Conservation (phyloP, 345 rosid species). For the Acer saccharum region DNA sequence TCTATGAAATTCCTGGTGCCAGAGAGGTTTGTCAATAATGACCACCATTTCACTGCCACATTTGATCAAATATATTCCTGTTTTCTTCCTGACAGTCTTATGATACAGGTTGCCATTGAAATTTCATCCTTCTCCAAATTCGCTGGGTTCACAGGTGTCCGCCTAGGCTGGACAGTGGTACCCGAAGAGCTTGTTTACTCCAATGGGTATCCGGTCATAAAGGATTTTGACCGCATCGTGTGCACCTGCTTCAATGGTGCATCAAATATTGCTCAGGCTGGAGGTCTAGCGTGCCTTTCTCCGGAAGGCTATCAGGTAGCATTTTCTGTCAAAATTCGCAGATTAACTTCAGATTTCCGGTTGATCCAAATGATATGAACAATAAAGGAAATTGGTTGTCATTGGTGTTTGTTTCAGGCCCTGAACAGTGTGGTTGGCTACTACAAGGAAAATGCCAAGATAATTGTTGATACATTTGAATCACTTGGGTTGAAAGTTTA, state of each 20-base stretch:
- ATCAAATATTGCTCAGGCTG: slow-evolving; percentile 76
- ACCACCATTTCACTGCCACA: background rate
- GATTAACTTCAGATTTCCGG: too few species aligned
- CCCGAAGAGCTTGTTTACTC: slow-evolving; percentile 73
- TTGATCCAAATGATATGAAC: too few species aligned
- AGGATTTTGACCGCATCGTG: slow-evolving; percentile 71
- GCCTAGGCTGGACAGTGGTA: slow-evolving; percentile 90
- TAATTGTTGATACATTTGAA: slow-evolving; percentile 50
- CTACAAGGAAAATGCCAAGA: slow-evolving; percentile 69
- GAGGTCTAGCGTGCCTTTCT: slow-evolving; percentile 81
- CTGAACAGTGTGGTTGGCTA: slow-evolving; percentile 32
- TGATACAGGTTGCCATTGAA: slow-evolving; percentile 76
- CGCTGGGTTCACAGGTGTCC: slow-evolving; percentile 89
- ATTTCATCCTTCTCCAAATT: slow-evolving; percentile 84
- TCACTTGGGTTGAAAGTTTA: slow-evolving; percentile 54
- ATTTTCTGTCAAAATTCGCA: background rate
- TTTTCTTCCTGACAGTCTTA: background rate
- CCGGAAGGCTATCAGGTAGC: slow-evolving; percentile 57
- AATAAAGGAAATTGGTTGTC: too few species aligned
- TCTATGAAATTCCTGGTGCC: slow-evolving; percentile 92
- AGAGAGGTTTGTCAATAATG: slow-evolving; percentile 52
- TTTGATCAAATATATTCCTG: background rate
- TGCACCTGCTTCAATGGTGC: slow-evolving; percentile 89
- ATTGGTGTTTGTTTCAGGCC: slow-evolving; percentile 1
- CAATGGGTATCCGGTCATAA: slow-evolving; percentile 64